Conservation (phyloP, 306 rosid species). For the Sicyos edulis region DNA sequence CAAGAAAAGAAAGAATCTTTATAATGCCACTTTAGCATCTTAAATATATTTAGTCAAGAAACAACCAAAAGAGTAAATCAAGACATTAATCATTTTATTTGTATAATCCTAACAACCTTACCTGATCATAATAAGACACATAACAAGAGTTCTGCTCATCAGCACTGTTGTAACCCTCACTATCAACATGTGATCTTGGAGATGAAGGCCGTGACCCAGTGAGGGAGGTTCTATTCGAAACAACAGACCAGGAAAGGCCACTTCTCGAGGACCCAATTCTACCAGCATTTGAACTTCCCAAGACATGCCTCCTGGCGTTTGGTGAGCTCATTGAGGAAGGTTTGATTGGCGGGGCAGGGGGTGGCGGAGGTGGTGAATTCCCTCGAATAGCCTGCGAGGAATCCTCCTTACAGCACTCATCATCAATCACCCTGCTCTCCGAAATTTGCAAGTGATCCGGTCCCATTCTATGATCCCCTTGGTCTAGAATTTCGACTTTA, state of each 20-base stretch:
- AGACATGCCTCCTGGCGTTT: constrained; percentile 43
- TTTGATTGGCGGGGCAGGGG: constrained; percentile 86
- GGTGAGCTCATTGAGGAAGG: constrained; percentile 45
- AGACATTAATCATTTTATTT: not conserved
- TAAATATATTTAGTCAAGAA: not conserved
- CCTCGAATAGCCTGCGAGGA: constrained; percentile 25
- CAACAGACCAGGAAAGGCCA: constrained; percentile 60
- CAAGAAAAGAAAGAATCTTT: not conserved
- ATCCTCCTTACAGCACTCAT: constrained; percentile 34
- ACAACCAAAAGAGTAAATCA: not conserved
- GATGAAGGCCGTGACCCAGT: constrained; percentile 79
- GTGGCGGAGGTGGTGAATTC: constrained; percentile 82
- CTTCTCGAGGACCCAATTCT: constrained; percentile 61
- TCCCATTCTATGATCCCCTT: constrained; percentile 34
- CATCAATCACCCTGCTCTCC: constrained; percentile 34
- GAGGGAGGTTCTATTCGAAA: constrained; percentile 65
- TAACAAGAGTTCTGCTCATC: constrained; percentile 79
- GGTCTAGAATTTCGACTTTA: constrained; percentile 32
- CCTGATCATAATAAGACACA: constrained; percentile 66
- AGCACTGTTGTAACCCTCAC: constrained; percentile 93
- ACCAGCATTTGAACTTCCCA: constrained; percentile 47
- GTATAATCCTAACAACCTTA: constrained; percentile 37
- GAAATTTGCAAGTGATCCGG: constrained; percentile 31
- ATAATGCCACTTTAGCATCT: not conserved
- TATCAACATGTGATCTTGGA: constrained; percentile 80